Evolutionary conservation across 257 asterid genomes (phyloP).

Genomic region (Solanum habrochaites): DNA sequence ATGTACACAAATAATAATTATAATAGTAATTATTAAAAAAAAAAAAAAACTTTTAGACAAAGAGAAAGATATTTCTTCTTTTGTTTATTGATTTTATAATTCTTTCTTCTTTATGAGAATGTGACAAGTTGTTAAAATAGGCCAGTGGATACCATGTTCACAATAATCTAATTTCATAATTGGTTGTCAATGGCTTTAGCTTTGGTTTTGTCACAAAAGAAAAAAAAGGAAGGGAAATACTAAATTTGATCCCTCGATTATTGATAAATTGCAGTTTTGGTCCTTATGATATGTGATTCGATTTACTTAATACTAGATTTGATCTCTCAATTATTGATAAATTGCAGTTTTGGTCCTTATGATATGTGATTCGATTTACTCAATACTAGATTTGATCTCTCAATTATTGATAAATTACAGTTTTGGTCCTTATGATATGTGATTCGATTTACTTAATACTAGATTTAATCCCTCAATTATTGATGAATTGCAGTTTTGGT

Average conservation of each 20-base stretch:
- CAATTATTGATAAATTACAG: background rate
- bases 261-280: background rate
- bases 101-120: background rate
- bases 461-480: background rate
- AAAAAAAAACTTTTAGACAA: background rate
- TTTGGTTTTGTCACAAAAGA: background rate
- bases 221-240: background rate
- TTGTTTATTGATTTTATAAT: background rate
- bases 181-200: background rate
- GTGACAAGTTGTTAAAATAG: background rate
- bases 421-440: background rate
- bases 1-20: background rate
- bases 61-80: background rate
- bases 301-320: background rate
- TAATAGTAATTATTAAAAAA: background rate
- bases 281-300: background rate
- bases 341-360: background rate
- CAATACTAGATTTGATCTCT: background rate
- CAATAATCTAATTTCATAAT: background rate
- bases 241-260: background rate
- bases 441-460: background rate
- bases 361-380: background rate
- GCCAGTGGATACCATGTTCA: slow-evolving; percentile 1
- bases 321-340: background rate
- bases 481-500: background rate